Evolutionary conservation across 257 asterid genomes (phyloP).

Genomic region (Primulina huaijiensis): DNA sequence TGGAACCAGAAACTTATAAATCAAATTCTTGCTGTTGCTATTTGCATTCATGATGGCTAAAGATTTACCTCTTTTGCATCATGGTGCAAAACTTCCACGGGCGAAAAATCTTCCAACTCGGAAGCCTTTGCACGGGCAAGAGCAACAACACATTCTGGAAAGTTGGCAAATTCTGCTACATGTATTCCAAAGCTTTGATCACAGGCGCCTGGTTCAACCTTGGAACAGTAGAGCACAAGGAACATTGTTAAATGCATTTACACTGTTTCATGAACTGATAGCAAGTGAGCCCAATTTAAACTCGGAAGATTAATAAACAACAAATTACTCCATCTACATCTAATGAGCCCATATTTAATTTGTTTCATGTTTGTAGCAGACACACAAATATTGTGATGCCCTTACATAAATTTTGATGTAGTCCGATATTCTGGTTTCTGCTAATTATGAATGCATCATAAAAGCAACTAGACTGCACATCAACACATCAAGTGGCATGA

Average conservation of each 20-base stretch:
- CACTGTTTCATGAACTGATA: background rate
- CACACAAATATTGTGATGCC: background rate
- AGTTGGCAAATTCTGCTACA: conserved; percentile 97
- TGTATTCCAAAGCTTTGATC: conserved; percentile 99
- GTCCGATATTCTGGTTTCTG: background rate
- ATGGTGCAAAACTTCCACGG: conserved; percentile 33
- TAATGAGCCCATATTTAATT: conserved; percentile 7
- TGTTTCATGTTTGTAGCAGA: background rate
- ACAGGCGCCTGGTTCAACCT: conserved; percentile 96
- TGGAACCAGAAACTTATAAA: conserved; percentile 7
- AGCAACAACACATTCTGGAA: conserved; percentile 83
- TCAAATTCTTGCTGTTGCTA: conserved; percentile 14
- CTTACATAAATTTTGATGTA: no score
- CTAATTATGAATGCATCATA: background rate
- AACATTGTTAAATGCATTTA: background rate
- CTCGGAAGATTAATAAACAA: conserved; percentile 9
- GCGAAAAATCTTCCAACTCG: conserved; percentile 93
- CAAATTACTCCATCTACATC: conserved; percentile 1
- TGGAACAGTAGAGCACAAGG: conserved; percentile 23
- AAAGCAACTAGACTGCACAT: conserved; percentile 8
- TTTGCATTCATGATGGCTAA: conserved; percentile 14
- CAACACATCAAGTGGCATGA: conserved; percentile 5
- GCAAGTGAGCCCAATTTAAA: background rate
- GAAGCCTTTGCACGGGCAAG: conserved; percentile 96
- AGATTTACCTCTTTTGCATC: conserved; percentile 51